phyloP scores from a whole-genome alignment of 2,329 filamentous ascomycete species.

The Fusarium chuoi region DNA sequence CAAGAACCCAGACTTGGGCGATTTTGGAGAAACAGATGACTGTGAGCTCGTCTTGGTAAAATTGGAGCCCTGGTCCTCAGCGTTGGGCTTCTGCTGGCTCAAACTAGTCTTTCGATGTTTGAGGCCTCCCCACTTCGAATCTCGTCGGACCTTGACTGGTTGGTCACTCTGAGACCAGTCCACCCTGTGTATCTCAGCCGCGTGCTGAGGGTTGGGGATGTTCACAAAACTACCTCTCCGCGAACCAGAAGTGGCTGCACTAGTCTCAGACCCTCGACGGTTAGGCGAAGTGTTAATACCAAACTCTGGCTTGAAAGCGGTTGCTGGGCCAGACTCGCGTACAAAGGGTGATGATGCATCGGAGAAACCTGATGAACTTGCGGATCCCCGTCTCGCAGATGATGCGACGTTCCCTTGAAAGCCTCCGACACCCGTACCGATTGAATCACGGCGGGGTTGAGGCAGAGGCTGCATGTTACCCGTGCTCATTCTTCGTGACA shows the following conservation, averaged over 20 bases:
- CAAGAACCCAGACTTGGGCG: slow-evolving; percentile 54
- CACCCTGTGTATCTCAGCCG: slow-evolving; percentile 53
- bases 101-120: slow-evolving; percentile 53
- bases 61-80: slow-evolving; percentile 23
- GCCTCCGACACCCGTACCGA: slow-evolving; percentile 8
- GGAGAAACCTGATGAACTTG: slow-evolving; percentile 34
- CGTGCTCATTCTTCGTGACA: slow-evolving; percentile 52
- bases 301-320: slow-evolving; percentile 35
- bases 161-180: slow-evolving; percentile 72
- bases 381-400: slow-evolving; percentile 22
- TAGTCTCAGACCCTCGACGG: slow-evolving; percentile 34
- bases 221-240: slow-evolving; percentile 32
- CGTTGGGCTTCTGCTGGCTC: slow-evolving; percentile 43
- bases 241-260: slow-evolving; percentile 20
- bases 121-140: slow-evolving; percentile 61
- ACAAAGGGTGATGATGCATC: slow-evolving; percentile 28
- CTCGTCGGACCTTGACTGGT: slow-evolving; percentile 49
- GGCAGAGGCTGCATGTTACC: slow-evolving; percentile 45
- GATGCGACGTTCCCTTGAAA: slow-evolving; percentile 3
- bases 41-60: slow-evolving; percentile 3
- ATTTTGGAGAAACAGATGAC: slow-evolving; percentile 43
- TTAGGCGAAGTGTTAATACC: slow-evolving; percentile 15
- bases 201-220: slow-evolving; percentile 27
- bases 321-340: slow-evolving; percentile 26
- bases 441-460: slow-evolving; percentile 25